These are phyloP conservation scores for Tulasnella sp. DNA, from an alignment of 768 basidiomycete genomes.

Conservation along the genomic window DNA sequence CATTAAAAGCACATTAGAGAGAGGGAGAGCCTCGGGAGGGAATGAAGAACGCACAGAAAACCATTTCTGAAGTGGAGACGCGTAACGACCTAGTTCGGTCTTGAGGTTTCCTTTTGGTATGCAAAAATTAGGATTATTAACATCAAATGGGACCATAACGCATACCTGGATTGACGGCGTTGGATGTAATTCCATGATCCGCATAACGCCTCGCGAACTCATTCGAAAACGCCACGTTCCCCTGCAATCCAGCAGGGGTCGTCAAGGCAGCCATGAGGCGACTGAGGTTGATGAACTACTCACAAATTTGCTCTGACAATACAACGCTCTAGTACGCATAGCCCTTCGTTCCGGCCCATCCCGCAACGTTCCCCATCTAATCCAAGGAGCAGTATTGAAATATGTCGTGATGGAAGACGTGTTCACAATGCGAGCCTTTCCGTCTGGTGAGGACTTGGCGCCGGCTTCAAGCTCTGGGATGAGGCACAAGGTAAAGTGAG, in stretches of 20 bases:
- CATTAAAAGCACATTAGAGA: not conserved
- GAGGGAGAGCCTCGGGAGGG: not conserved
- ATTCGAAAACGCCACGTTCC: conserved; percentile 14
- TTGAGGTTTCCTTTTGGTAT: not conserved
- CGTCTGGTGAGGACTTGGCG: conserved; percentile 32
- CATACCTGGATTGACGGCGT: conserved; percentile 13
- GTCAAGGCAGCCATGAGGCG: conserved; percentile 35
- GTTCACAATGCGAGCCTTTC: conserved; percentile 39
- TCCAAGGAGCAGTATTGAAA: conserved; percentile 22
- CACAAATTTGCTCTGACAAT: conserved; percentile 15
- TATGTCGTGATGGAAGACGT: conserved; percentile 33
- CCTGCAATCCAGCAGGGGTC: not conserved
- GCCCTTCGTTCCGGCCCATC: conserved; percentile 5
- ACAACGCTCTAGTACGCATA: not conserved
- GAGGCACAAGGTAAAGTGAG: conserved; percentile 45
- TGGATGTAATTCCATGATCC: conserved; percentile 6
- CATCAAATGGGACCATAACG: not conserved
- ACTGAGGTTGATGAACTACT: conserved; percentile 20
- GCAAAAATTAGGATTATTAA: no score
- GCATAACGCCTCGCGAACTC: conserved; percentile 17
- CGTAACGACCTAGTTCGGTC: not conserved
- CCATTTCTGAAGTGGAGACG: not conserved
- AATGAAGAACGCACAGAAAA: conserved; percentile 17
- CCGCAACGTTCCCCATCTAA: conserved; percentile 21
- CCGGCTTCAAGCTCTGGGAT: conserved; percentile 38